A percentile compares a stretch with the other conserved stretches of the same genome.
These are phyloP conservation scores for Scutellaria barbata DNA, from an alignment of 257 asterid genomes.

Conservation along the genomic window DNA sequence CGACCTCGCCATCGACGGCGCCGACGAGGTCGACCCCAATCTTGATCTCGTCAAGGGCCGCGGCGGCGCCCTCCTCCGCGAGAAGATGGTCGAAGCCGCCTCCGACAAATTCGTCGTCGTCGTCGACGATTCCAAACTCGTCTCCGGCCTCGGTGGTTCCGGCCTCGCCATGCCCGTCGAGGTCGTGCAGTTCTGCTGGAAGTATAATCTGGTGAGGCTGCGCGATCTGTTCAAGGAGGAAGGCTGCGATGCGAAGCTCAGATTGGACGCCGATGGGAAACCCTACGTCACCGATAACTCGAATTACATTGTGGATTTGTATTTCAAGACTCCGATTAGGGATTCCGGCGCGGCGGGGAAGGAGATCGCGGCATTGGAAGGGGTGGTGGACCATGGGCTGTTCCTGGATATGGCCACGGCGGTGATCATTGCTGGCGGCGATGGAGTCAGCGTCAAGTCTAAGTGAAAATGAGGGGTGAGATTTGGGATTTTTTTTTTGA, in stretches of 20 bases:
- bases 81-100: constrained; percentile 98
- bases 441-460: constrained; percentile 64
- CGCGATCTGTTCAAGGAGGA: constrained; percentile 70
- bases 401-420: constrained; percentile 39
- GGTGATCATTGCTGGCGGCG: constrained; percentile 77
- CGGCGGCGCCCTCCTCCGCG: constrained; percentile 88
- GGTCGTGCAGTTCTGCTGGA: constrained; percentile 87
- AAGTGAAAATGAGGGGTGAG: constrained; percentile 45
- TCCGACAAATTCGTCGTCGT: constrained; percentile 84
- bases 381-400: constrained; percentile 64
- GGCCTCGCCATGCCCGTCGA: constrained; percentile 97
- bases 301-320: constrained; percentile 90
- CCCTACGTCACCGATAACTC: constrained; percentile 87
- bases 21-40: constrained; percentile 91
- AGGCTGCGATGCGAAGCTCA: constrained; percentile 73
- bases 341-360: constrained; percentile 71
- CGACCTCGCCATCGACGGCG: constrained; percentile 88
- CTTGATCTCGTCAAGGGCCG: constrained; percentile 95
- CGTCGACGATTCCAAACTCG: constrained; percentile 84
- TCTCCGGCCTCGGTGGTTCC: constrained; percentile 80
- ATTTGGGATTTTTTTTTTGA: constrained; percentile 5
- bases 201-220: constrained; percentile 48
- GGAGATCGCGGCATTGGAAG: constrained; percentile 76
- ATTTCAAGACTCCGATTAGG: constrained; percentile 81
- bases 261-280: constrained; percentile 57